These are phyloP conservation scores for Strobilomyces confusus DNA, from an alignment of 768 basidiomycete species.

Conservation along the genomic window DNA sequence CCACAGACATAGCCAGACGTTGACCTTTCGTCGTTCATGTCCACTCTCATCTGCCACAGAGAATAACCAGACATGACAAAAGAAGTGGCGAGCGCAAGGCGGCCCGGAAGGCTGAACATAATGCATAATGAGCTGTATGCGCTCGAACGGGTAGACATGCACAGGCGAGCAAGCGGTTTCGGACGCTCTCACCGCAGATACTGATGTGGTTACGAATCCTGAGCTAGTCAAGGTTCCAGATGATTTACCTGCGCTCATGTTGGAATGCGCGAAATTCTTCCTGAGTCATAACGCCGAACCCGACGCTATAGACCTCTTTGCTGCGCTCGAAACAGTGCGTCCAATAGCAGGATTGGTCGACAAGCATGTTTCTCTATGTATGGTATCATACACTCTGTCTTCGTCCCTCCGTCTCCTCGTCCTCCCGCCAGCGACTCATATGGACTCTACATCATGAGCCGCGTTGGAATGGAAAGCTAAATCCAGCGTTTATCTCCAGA, in stretches of 20 bases:
- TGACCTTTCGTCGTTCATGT: no score
- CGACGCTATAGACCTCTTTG: conserved; percentile 92
- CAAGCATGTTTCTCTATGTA: conserved; percentile 84
- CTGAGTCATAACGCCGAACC: conserved; percentile 95
- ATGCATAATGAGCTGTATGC: conserved; percentile 50
- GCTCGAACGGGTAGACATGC: conserved; percentile 60
- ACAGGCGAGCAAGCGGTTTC: conserved; percentile 42
- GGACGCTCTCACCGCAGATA: conserved; percentile 21
- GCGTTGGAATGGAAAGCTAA: conserved; percentile 76
- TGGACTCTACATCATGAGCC: conserved; percentile 81
- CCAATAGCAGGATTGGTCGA: conserved; percentile 78
- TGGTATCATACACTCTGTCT: conserved; percentile 40
- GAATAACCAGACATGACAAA: conserved; percentile 17
- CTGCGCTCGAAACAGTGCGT: conserved; percentile 88
- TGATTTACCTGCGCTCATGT: conserved; percentile 70
- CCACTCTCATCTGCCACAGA: not conserved
- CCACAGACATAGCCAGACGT: no score
- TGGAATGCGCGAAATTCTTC: conserved; percentile 86
- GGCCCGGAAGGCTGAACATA: conserved; percentile 18
- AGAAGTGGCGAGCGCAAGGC: conserved; percentile 14
- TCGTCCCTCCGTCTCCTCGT: conserved; percentile 5
- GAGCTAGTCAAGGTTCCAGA: conserved; percentile 41
- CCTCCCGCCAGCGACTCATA: conserved; percentile 53
- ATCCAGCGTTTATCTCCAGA: conserved; percentile 72
- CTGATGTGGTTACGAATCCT: conserved; percentile 26